Evolutionary conservation across 176 grass and related monocot species (phyloP), one percentile per base, ranked within the genome.

Genomic region (Oropetium thomaeum): DNA sequence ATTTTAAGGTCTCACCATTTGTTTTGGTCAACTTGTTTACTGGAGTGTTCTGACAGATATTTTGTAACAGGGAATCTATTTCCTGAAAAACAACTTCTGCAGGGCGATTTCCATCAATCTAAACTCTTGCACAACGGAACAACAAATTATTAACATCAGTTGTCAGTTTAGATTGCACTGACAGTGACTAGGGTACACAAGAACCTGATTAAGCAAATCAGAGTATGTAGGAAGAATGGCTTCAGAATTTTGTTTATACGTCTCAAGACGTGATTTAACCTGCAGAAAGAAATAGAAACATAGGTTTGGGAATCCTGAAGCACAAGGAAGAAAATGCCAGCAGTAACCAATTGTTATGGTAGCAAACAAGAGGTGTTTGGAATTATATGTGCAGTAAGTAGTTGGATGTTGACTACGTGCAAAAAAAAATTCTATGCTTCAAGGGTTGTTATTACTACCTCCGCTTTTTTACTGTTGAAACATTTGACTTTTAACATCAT

Each of bases 261-360:
- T 93, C 75, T 91, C 76, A 79, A 97, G 86, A 51, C 94, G 94
- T 39, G 81, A 91, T 87, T 85, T 89, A 65, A 87, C 94, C 94
- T 97, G 79, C 32, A 73, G 51, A 86, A 79, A 33, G 76, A 58
- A 60, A 19, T 68, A 58, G 26, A 38, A 41, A 72, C 19, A 37
- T 70, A 74, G 53, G 10, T 0, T 11, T 57, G 23, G 45, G 30
- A 81, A 12, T 49, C 28, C 30, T 48, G 8, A 51, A 64, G 13
- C 49, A 48, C 28, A 26, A 26, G 59, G 35, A 47, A 69, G 41
- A 37, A 58, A 38, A 78, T 52, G 41, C 14, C 40, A 62, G 35
- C 30, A 65, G 33, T 42, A 75, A 27, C 11, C 26, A 55, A 84
- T 20, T 34, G 45, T 43, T n/a, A 65, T 45, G 52, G 23, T 45